phyloP scores from a whole-genome alignment of 1,139 yeast genomes.

The Sugiyamaella grinbergsii region DNA sequence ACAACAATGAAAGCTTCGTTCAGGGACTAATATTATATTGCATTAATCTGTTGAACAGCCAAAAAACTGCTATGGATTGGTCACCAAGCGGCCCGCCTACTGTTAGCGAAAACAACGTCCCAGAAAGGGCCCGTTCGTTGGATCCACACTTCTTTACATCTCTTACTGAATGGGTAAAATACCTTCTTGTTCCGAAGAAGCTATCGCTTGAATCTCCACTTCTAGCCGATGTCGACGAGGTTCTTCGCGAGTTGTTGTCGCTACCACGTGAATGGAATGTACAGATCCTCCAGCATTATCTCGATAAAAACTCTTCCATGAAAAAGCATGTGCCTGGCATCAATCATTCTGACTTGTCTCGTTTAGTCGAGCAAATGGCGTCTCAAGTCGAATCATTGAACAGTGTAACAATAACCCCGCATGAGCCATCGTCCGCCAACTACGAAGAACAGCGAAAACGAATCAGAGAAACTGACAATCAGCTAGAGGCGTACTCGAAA shows the following conservation, averaged over 20 bases:
- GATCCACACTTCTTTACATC: conserved; percentile 14
- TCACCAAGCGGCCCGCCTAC: background rate
- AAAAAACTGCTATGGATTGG: conserved; percentile 15
- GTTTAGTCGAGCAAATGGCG: conserved; percentile 23
- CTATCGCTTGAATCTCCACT: background rate
- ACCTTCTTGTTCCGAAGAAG: conserved; percentile 17
- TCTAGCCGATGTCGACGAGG: conserved; percentile 9
- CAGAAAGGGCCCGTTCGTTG: conserved; percentile 1
- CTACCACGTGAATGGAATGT: conserved; percentile 23
- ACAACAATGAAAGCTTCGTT: conserved; percentile 26
- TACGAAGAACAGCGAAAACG: conserved; percentile 19
- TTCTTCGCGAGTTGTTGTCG: conserved; percentile 8
- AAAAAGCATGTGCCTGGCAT: background rate
- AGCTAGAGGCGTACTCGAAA: conserved; percentile 25
- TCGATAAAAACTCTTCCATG: conserved; percentile 1
- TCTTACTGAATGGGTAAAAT: conserved; percentile 17
- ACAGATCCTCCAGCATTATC: conserved; percentile 20
- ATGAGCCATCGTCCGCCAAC: conserved; percentile 7
- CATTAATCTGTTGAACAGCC: conserved; percentile 24
- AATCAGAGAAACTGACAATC: conserved; percentile 22
- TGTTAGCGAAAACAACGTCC: background rate
- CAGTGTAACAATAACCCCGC: conserved; percentile 5
- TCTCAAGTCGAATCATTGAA: conserved; percentile 11
- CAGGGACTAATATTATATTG: conserved; percentile 27
- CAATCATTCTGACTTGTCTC: background rate